Percentiles rank a stretch among this genome's conserved stretches.
phyloP scores from a whole-genome alignment of 805 yeast species.

The Nakazawaea sp. region DNA sequence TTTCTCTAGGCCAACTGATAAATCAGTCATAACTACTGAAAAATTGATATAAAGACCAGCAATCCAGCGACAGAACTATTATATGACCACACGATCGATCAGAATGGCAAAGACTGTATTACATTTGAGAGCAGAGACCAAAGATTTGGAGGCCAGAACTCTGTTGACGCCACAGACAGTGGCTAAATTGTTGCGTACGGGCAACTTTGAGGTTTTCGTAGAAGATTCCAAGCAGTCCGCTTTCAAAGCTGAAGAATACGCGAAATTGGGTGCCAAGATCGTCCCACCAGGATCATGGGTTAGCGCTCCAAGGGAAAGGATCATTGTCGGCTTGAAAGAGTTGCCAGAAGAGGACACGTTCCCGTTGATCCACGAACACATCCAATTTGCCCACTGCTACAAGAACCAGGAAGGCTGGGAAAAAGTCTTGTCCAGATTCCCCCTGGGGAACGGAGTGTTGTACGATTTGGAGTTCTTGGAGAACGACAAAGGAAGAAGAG shows the following conservation, averaged over 20 bases:
- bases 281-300: constrained; percentile 96
- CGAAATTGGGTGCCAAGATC: constrained; percentile 71
- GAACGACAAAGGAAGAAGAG: constrained; percentile 94
- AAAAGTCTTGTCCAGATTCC: constrained; percentile 82
- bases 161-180: constrained; percentile 92
- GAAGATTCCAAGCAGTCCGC: constrained; percentile 85
- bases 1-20: too few species aligned
- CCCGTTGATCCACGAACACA: constrained; percentile 93
- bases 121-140: constrained; percentile 94
- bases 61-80: too few species aligned
- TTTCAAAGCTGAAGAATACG: constrained; percentile 72
- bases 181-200: constrained; percentile 75
- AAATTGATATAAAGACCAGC: too few species aligned
- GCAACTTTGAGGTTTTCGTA: constrained; percentile 73
- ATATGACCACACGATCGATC: too few species aligned
- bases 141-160: constrained; percentile 96
- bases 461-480: constrained; percentile 94
- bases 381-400: constrained; percentile 98
- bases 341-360: constrained; percentile 83
- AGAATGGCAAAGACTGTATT: constrained; percentile 38
- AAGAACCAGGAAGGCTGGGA: constrained; percentile 98
- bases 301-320: constrained; percentile 81
- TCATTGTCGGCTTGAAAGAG: constrained; percentile 91
- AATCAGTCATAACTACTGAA: too few species aligned
- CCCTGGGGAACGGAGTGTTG: constrained; percentile 82